Percentiles rank a stretch among this genome's conserved stretches.
These are phyloP conservation scores for Cynara cardunculus DNA, from an alignment of 129 eudicot genomes.

Conservation along the genomic window DNA sequence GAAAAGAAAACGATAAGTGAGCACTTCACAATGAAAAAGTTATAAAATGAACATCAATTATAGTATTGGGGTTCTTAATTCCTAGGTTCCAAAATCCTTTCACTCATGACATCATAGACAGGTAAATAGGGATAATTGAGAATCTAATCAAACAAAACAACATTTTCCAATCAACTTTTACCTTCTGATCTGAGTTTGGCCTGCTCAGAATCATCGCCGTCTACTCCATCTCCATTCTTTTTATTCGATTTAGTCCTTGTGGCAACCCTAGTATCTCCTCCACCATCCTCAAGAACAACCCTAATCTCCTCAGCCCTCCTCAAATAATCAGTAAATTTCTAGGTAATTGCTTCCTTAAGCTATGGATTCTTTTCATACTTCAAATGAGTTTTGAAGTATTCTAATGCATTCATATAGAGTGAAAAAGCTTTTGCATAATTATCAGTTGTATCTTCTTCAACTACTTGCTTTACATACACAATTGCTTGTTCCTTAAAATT, in stretches of 20 bases:
- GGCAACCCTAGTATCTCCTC: conserved; percentile 57
- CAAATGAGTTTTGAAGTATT: conserved; percentile 56
- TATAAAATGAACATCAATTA: too few relatives aligned
- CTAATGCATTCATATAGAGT: conserved; percentile 60
- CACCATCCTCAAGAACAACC: conserved; percentile 59
- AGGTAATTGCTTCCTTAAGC: conserved; percentile 61
- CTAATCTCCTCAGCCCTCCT: conserved; percentile 74
- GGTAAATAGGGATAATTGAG: too few relatives aligned
- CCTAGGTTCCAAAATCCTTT: too few relatives aligned
- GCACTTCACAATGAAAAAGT: too few relatives aligned
- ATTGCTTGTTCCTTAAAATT: too few relatives aligned
- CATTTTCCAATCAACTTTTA: too few relatives aligned
- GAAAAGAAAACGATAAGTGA: too few relatives aligned
- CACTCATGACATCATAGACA: too few relatives aligned
- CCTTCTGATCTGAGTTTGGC: conserved; percentile 50
- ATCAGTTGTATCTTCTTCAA: conserved; percentile 63
- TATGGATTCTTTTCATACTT: conserved; percentile 69
- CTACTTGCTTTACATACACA: conserved; percentile 63
- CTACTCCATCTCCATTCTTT: conserved; percentile 49
- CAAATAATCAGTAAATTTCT: conserved; percentile 63
- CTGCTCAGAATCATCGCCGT: conserved; percentile 64
- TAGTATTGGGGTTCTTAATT: too few relatives aligned
- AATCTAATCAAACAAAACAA: too few relatives aligned
- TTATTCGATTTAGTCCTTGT: conserved; percentile 53
- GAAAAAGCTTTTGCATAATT: conserved; percentile 56